Evolutionary conservation across 2,329 filamentous ascomycete species (phyloP).

Genomic region (Colletotrichum sp.): DNA sequence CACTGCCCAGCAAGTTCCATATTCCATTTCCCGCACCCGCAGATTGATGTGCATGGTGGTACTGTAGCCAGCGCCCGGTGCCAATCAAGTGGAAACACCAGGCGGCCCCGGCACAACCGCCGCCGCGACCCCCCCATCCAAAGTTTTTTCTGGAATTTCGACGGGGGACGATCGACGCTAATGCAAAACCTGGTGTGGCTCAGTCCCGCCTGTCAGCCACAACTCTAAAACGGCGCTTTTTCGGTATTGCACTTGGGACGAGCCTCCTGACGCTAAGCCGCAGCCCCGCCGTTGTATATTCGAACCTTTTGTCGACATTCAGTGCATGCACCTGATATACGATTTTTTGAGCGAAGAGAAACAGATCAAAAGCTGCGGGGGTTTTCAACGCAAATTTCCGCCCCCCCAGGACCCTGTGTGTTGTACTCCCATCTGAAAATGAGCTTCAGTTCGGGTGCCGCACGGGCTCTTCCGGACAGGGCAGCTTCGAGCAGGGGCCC

Average conservation of each 20-base stretch:
- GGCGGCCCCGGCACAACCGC: background rate
- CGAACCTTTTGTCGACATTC: background rate
- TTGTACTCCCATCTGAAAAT: constrained; percentile 6
- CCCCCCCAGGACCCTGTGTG: background rate
- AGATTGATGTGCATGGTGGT: background rate
- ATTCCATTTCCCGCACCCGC: background rate
- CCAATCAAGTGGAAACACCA: constrained; percentile 9
- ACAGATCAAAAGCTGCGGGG: background rate
- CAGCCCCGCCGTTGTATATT: background rate
- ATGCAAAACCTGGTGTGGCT: constrained; percentile 18
- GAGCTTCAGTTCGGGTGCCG: constrained; percentile 15
- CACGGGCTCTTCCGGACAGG: constrained; percentile 16
- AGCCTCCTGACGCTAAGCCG: background rate
- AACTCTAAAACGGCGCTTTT: constrained; percentile 20
- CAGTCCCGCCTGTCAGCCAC: constrained; percentile 19
- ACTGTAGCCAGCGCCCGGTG: background rate
- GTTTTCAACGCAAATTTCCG: background rate
- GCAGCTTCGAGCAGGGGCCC: constrained; percentile 5
- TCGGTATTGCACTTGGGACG: constrained; percentile 2
- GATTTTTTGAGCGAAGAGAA: background rate
- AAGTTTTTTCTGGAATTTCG: constrained; percentile 9
- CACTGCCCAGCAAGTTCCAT: constrained; percentile 1
- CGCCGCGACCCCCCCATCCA: background rate
- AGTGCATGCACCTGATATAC: background rate
- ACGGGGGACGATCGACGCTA: constrained; percentile 17